Conservation (phyloP, 2,329 filamentous ascomycete genomes). For the Penicillium brasilianum region DNA sequence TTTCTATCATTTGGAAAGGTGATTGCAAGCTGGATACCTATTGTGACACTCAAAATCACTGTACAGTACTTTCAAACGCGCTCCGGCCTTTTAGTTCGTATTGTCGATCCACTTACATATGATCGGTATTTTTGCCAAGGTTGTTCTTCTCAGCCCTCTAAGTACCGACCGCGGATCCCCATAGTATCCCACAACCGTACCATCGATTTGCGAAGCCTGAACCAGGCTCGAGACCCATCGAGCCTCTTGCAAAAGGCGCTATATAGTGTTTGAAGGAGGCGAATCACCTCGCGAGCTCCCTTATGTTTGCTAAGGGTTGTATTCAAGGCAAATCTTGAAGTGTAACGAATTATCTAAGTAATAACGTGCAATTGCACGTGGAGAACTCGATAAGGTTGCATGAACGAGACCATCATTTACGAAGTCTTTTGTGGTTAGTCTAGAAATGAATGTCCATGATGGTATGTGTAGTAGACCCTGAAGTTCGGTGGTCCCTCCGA, state of each 20-base stretch:
- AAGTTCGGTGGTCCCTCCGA: no score
- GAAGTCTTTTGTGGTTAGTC: no score
- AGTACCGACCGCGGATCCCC: not conserved
- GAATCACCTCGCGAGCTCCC: not conserved
- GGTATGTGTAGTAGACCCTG: no score
- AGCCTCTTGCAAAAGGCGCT: not conserved
- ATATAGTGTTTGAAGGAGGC: not conserved
- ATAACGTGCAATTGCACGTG: no score
- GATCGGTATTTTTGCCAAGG: not conserved
- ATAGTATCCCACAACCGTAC: not conserved
- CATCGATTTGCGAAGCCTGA: not conserved
- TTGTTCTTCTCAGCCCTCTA: not conserved
- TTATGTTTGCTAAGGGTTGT: no score
- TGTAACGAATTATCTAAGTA: no score
- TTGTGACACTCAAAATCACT: not conserved
- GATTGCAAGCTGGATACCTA: not conserved
- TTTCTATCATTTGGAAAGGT: not conserved
- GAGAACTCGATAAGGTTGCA: no score
- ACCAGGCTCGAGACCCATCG: not conserved
- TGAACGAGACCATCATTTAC: no score
- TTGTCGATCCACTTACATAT: not conserved
- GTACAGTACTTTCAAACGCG: not conserved
- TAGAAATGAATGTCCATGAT: no score
- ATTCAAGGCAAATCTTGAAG: no score
- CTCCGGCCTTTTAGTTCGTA: not conserved